Conservation (phyloP, 192 early-diverging fungal species). For the Anaeromyces robustus region DNA sequence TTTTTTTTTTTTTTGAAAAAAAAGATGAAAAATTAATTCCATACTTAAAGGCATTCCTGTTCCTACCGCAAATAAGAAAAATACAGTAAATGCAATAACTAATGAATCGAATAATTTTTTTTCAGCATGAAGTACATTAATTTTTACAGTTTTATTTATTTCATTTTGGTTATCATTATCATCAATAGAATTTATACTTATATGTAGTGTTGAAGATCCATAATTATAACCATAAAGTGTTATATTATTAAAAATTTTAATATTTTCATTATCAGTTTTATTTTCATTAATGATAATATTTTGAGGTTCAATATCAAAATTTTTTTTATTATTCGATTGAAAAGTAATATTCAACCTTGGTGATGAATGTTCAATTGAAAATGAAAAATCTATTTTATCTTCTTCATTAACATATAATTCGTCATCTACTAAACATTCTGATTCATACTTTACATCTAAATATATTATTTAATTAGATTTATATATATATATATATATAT, state of each 20-base stretch:
- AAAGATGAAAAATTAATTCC: too few relatives aligned
- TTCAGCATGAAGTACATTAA: neutral
- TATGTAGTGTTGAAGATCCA: neutral
- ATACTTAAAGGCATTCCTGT: neutral
- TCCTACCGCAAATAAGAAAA: neutral
- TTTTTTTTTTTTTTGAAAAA: too few relatives aligned
- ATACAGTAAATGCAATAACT: neutral
- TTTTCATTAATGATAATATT: neutral
- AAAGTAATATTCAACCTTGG: neutral
- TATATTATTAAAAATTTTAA: neutral
- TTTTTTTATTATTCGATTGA: neutral
- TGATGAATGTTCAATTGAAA: neutral
- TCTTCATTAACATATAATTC: neutral
- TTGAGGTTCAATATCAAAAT: neutral
- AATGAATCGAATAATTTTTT: neutral
- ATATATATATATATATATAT: too few relatives aligned
- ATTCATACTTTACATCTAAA: neutral
- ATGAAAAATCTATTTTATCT: neutral
- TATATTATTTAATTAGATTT: too few relatives aligned
- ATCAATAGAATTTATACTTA: neutral
- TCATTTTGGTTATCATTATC: neutral
- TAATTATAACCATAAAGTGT: neutral
- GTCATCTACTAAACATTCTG: neutral
- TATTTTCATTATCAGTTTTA: neutral
- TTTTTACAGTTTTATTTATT: neutral